These are phyloP conservation scores for Leishmania tarentolae DNA, from an alignment of 208 protist species.

Conservation along the genomic window DNA sequence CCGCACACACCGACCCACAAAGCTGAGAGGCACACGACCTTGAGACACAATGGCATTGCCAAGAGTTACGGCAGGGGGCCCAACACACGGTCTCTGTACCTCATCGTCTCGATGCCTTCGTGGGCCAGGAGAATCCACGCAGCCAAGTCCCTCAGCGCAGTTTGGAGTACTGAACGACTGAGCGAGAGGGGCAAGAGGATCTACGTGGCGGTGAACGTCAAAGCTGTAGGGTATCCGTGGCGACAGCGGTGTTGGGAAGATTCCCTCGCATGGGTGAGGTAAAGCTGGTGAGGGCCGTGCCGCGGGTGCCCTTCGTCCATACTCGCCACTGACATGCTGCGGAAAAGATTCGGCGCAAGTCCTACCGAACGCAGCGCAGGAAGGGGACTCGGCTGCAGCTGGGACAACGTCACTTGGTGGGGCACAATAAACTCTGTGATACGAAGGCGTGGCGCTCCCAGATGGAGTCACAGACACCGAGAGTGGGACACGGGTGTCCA, in stretches of 20 bases:
- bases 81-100: background rate
- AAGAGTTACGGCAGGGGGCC: background rate
- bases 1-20: background rate
- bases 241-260: background rate
- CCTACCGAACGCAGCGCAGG: background rate
- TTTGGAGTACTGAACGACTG: background rate
- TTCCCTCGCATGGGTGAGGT: background rate
- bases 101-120: background rate
- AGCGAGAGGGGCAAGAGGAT: background rate
- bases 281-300: background rate
- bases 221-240: conserved; percentile 13
- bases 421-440: background rate
- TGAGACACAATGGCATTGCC: background rate
- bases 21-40: conserved; percentile 16
- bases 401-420: background rate
- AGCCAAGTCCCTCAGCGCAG: background rate
- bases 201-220: conserved; percentile 16
- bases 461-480: background rate
- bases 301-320: background rate
- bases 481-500: background rate
- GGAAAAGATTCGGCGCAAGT: background rate
- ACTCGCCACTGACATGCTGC: background rate
- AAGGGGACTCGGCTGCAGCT: background rate
- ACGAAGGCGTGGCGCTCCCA: background rate
- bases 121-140: background rate